Base-by-base conservation (phyloP, 345 rosid species). In the Hypericum perforatum region DNA sequence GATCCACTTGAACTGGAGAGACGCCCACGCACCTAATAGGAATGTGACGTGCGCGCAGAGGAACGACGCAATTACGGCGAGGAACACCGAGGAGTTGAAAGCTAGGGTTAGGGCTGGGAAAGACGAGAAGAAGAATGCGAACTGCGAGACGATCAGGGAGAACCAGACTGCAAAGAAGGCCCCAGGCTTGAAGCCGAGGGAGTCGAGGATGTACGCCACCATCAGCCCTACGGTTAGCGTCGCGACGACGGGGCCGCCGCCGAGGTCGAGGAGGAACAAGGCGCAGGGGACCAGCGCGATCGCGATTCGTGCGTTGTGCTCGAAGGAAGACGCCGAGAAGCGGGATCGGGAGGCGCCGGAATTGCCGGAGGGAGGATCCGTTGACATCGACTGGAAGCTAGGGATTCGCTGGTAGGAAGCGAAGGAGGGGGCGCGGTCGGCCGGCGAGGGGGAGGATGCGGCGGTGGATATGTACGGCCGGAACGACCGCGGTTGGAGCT, bases 1-100 rank as follows among this genome's bases (percentile, higher is more conserved):
- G 65, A 94, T 82, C 97, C 97, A 94, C 70, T 86, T 86, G 80
- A 94, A 89, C 76, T 89, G 99, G 14, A 94, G 95, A 7, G 99
- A 94, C 37, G 83, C 79, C 99, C 99, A 92, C 2, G 70, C 82
- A 1, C 99, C 99, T 45, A 92, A 73, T 3, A 89, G 67, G 63
- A 92, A 92, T 37, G 82, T 85, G 16, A 91, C 77, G 60, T 78
- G 65, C 1, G 89, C 78, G 67, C 95, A 85, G 66, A 92, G 86
- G 45, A 89, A 74, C 5, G 82, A 22, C 4, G 32, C 32, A 22
- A 22, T 22, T 22, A 1, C 72, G 1, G 94, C 91, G 41, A 85
- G 77, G 52, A 81, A 42, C 37, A 78, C 82, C 11, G 89, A 91
- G 48, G 85, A 72, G 29, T 68, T 0, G 11, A 95, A 88, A 53